Base-by-base conservation (phyloP, 768 basidiomycete genomes). In the Xanthoconium stramineum region DNA sequence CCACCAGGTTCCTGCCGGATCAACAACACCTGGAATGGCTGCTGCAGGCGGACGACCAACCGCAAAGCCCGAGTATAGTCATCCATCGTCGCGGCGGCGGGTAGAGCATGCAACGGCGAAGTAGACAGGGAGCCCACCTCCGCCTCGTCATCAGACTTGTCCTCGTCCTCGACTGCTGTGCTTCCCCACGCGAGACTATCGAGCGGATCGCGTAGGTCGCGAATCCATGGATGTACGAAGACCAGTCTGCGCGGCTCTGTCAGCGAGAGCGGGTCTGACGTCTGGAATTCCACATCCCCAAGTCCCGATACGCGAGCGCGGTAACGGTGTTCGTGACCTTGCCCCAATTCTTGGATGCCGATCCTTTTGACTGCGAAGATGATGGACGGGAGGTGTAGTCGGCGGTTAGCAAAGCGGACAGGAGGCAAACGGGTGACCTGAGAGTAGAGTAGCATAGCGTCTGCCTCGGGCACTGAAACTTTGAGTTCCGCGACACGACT, bases 201-300 rank as follows among this genome's bases (percentile, higher is more conserved):
- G 2, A 43, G 48, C 8, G 44, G 57, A 19, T 36, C 45, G 2
- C 20, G 29, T 3, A 63, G 28, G 29, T 52, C 49, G n/a, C 61
- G 49, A 36, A 63, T 35, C 61, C 61, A 63, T 2, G 61, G 62
- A 45, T 53, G 46, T 13, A 60, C 51, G 17, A 63, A 20, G 35
- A 43, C 20, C 10, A 61, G 28, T 24, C 47, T 51, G 14, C 39
- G 48, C 5, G 51, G 37, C 17, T 53, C 52, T 11, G 0, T 38
- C n/a, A 32, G 14, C 24, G 53, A 45, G 13, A 57, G 20, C n/a
- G 6, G n/a, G 12, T 53, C 47, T 2, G 37, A 39, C 6, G 60
- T 53, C 39, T 32, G 3, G 42, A 61, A 62, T 4, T 58, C 37
- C 0, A 54, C 44, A 9, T 54, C 6, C 3, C 60, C 55, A 9